Conservation (phyloP, 495 filamentous ascomycete species). For the Niebla homalea region DNA sequence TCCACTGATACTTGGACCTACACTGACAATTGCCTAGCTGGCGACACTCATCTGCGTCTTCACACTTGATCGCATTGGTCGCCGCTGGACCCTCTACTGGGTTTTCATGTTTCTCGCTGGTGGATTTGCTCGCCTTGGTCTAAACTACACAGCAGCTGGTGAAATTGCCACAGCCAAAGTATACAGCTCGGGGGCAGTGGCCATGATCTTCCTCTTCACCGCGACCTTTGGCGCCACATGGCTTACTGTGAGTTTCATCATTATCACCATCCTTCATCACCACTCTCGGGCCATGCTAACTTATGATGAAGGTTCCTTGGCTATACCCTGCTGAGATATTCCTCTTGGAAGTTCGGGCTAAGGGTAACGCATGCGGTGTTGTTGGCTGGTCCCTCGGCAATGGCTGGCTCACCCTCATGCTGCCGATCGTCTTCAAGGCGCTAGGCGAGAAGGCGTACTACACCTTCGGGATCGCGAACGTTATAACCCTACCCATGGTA, state of each 20-base stretch:
- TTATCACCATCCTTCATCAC: too few relatives aligned
- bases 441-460: constrained; percentile 55
- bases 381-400: constrained; percentile 65
- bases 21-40: constrained; percentile 22
- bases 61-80: constrained; percentile 43
- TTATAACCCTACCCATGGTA: constrained; percentile 49
- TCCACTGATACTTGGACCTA: constrained; percentile 16
- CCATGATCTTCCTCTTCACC: constrained; percentile 59
- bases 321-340: constrained; percentile 63
- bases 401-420: constrained; percentile 50
- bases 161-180: constrained; percentile 28
- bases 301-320: constrained; percentile 38
- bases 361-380: constrained; percentile 63
- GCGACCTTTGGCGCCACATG: constrained; percentile 58
- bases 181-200: constrained; percentile 48
- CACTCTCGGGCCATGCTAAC: too few relatives aligned
- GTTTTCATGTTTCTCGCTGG: constrained; percentile 40
- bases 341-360: constrained; percentile 51
- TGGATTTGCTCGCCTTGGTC: constrained; percentile 38
- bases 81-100: constrained; percentile 47
- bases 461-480: constrained; percentile 50
- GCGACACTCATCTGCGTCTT: constrained; percentile 46
- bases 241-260: constrained; percentile 30
- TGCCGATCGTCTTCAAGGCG: constrained; percentile 48
- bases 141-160: constrained; percentile 25